These are phyloP conservation scores for Tolypocladium endophyticum DNA, from an alignment of 2,329 filamentous ascomycete species.

Conservation along the genomic window DNA sequence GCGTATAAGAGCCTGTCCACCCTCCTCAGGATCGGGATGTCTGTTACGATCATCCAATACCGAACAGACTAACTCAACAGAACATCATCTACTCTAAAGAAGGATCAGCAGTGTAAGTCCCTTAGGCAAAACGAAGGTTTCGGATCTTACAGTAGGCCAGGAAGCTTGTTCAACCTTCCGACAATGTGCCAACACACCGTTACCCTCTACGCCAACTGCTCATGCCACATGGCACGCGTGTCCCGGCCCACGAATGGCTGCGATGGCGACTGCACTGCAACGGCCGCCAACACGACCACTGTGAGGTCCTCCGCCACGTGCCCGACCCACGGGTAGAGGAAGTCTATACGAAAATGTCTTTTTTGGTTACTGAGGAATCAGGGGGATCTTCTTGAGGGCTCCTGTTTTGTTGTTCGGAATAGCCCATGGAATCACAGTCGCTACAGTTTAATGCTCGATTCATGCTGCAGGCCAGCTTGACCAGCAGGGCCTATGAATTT, in stretches of 20 bases:
- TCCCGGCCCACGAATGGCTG: not conserved
- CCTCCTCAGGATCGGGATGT: not conserved
- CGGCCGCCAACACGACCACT: not conserved
- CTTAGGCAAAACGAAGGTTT: not conserved
- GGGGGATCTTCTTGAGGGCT: not conserved
- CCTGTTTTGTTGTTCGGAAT: not conserved
- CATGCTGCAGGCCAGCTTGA: not conserved
- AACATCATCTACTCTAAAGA: not conserved
- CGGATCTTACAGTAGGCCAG: not conserved
- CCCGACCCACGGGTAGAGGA: not conserved
- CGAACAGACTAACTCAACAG: not conserved
- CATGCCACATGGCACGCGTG: not conserved
- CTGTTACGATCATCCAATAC: not conserved
- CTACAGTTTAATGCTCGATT: not conserved
- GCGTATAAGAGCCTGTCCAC: not conserved
- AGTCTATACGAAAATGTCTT: not conserved
- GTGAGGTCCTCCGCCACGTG: not conserved
- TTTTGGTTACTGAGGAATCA: not conserved
- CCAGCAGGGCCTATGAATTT: not conserved
- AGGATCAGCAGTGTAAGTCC: not conserved
- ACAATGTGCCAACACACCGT: not conserved
- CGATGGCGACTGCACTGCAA: not conserved
- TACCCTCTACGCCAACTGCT: not conserved
- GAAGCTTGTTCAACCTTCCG: not conserved
- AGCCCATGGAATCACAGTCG: not conserved